A percentile compares a stretch with the other conserved stretches of the same genome.
These are phyloP conservation scores for Centella asiatica DNA, from an alignment of 129 eudicot genomes.

Conservation along the genomic window DNA sequence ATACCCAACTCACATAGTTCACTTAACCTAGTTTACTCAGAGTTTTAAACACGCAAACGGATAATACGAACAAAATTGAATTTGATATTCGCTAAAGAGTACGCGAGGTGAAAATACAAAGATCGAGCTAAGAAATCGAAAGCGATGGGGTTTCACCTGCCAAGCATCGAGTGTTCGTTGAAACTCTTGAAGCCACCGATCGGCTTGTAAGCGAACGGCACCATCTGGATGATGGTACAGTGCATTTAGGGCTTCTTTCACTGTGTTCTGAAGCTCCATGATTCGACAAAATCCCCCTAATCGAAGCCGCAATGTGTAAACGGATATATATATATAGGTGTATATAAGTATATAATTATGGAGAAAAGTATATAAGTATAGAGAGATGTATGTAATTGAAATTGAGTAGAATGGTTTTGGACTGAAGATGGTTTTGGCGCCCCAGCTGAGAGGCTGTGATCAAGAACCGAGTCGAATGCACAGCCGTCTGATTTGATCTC, in stretches of 20 bases:
- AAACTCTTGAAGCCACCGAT: slow-evolving; percentile 97
- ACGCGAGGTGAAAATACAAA: not conserved
- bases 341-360: not conserved
- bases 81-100: not conserved
- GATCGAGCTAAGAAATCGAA: not conserved
- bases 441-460: slow-evolving; percentile 13
- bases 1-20: not conserved
- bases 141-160: slow-evolving; percentile 47
- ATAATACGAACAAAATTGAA: too few relatives aligned
- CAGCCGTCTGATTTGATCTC: too few relatives aligned
- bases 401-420: not conserved
- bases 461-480: too few relatives aligned
- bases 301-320: not conserved
- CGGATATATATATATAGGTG: not conserved
- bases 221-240: slow-evolving; percentile 96
- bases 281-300: not conserved
- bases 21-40: not conserved
- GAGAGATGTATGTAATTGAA: not conserved
- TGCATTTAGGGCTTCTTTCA: slow-evolving; percentile 94
- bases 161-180: slow-evolving; percentile 98
- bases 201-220: slow-evolving; percentile 91
- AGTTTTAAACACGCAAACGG: not conserved
- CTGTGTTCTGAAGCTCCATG: slow-evolving; percentile 89
- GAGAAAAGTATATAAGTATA: not conserved
- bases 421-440: slow-evolving; percentile 25